Evolutionary conservation across 257 asterid genomes (phyloP).

Genomic region (Fraxinus pennsylvanica): DNA sequence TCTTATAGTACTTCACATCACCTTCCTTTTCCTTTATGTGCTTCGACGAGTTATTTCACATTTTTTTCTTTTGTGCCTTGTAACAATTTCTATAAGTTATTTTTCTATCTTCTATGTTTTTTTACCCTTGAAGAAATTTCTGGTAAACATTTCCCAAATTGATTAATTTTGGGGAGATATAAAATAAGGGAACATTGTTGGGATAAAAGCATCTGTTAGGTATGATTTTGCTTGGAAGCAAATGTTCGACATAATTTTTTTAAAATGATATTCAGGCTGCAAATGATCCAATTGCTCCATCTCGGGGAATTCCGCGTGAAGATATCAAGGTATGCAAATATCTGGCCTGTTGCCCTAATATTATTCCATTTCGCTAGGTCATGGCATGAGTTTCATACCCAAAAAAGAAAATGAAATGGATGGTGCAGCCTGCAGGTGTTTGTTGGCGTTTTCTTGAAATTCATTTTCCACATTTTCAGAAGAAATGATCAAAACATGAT

Average conservation of each 20-base stretch:
- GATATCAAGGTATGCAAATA: constrained; percentile 59
- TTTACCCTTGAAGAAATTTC: not conserved
- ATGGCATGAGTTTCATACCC: not conserved
- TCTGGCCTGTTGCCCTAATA: constrained; percentile 11
- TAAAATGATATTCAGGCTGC: constrained; percentile 68
- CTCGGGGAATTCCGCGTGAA: constrained; percentile 90
- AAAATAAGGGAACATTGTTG: not conserved
- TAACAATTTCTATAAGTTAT: not conserved
- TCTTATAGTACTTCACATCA: not conserved
- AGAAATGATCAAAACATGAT: not conserved
- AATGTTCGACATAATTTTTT: constrained; percentile 13
- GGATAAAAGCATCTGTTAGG: not conserved
- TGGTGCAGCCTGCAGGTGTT: not conserved
- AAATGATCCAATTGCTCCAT: constrained; percentile 96
- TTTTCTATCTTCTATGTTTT: constrained; percentile 2
- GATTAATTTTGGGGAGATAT: not conserved
- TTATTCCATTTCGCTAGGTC: not conserved
- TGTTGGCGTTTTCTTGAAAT: constrained; percentile 2
- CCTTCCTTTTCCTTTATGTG: not conserved
- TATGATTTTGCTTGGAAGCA: constrained; percentile 1
- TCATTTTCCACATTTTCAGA: not conserved
- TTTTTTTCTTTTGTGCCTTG: not conserved
- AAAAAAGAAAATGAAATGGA: not conserved
- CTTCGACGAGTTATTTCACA: constrained; percentile 1
- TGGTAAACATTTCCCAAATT: not conserved